phyloP scores from a whole-genome alignment of 2,329 filamentous ascomycete genomes.

The Aureobasidium sp. region DNA sequence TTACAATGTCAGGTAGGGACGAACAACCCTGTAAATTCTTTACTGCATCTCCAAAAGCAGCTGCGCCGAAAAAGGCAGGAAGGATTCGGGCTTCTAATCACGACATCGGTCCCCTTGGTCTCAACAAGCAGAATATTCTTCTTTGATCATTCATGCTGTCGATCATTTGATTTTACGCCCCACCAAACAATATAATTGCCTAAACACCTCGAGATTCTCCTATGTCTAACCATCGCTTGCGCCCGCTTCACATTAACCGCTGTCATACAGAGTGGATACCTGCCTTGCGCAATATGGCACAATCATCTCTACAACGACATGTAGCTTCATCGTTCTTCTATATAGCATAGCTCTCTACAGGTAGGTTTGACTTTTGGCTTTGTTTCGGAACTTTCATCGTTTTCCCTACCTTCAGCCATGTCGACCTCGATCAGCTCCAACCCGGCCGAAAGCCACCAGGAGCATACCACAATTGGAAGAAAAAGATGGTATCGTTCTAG shows the following conservation, averaged over 20 bases:
- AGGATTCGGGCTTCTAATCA: neutral
- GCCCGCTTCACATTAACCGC: neutral
- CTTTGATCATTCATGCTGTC: neutral
- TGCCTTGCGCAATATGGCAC: slow-evolving; percentile 5
- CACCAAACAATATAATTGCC: neutral
- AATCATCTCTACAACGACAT: neutral
- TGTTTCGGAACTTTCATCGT: neutral
- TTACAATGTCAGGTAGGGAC: too few species aligned
- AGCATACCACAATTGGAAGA: neutral
- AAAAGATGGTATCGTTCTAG: slow-evolving; percentile 39
- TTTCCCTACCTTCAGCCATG: neutral
- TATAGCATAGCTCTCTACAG: neutral
- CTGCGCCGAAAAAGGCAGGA: neutral
- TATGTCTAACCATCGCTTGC: neutral
- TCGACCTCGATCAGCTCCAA: neutral
- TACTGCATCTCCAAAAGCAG: neutral
- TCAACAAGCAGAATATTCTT: neutral
- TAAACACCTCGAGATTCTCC: neutral
- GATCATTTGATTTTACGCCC: neutral
- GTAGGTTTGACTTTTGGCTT: neutral
- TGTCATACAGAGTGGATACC: slow-evolving; percentile 2
- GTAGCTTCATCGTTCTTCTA: neutral
- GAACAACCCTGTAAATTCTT: neutral
- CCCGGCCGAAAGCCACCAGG: neutral
- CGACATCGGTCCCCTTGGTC: neutral